These are phyloP conservation scores for Fusarium sarcochroum DNA, from an alignment of 2,329 filamentous ascomycete species.

Conservation along the genomic window DNA sequence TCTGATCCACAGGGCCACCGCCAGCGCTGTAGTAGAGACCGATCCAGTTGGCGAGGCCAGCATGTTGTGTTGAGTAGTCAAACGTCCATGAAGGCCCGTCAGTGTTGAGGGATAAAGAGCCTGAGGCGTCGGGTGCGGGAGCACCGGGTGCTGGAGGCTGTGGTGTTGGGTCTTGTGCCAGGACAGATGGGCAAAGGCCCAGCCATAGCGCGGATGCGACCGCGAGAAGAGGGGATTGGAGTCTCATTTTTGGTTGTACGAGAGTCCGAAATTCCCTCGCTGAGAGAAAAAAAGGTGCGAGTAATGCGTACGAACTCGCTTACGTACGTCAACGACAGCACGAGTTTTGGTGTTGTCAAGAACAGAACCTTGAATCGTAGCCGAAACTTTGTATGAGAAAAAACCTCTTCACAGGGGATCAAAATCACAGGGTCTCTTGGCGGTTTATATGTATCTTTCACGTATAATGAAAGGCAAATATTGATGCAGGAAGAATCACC, in stretches of 20 bases:
- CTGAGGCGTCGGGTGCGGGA: constrained; percentile 7
- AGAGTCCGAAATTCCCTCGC: neutral
- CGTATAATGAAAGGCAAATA: constrained; percentile 11
- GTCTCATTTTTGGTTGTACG: constrained; percentile 29
- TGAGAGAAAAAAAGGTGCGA: neutral
- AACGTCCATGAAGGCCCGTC: constrained; percentile 51
- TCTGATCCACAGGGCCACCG: constrained; percentile 54
- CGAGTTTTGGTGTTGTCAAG: neutral
- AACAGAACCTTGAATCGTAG: neutral
- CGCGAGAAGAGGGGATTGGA: constrained; percentile 24
- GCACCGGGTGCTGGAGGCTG: neutral
- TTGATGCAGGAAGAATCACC: neutral
- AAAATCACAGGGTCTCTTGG: neutral
- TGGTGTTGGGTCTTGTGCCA: constrained; percentile 19
- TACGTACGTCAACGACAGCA: constrained; percentile 12
- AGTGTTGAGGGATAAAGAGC: constrained; percentile 37
- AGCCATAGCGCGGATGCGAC: constrained; percentile 34
- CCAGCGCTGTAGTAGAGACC: constrained; percentile 53
- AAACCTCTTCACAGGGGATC: neutral
- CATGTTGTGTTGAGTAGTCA: constrained; percentile 50
- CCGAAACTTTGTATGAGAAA: neutral
- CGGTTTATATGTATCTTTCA: constrained; percentile 12
- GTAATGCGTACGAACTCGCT: constrained; percentile 11
- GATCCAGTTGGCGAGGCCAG: constrained; percentile 55
- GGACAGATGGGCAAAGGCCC: constrained; percentile 18